Evolutionary conservation across 2,329 filamentous ascomycete species (phyloP), one percentile per base, ranked within the genome.

Genomic region (Zymoseptoria crescenta): DNA sequence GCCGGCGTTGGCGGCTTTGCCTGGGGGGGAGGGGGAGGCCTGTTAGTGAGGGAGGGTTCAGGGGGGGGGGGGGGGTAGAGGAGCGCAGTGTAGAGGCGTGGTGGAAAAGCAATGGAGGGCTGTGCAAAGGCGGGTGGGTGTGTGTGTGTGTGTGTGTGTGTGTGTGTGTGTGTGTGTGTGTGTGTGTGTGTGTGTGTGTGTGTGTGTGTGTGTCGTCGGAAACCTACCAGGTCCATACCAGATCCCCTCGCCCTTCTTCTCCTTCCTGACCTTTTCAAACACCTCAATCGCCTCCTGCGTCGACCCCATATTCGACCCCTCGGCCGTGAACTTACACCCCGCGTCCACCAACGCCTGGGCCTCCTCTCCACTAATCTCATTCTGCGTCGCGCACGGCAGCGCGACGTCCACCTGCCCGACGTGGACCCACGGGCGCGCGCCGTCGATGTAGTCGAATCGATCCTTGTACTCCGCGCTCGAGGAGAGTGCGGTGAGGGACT

Each of bases 241-340:
- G 76, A 96, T 86, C 61, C 89, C 85, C 6, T 77, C 76, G 65
- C 84, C 85, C 80, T 90, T 85, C 74, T 83, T 83, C 74, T 80
- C 75, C 70, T 81, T 85, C 68, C 92, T 84, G 70, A 86, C 80
- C 19, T 81, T 83, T 83, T 97, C 93, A 75, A 97, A 97, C 66
- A 91, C 80, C 71, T 96, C 89, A 71, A 99, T 96, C 67, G 93
- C 93, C 66, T 89, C 91, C 78, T 94, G 91, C 35, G 92, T 96
- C 82, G 91, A 96, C 65, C 94, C 94, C 94, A 99, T 97, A 85
- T 97, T 97, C 78, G 88, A 94, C 59, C 94, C 94, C 80, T 99
- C 94, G 59, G 94, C 94, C 67, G 97, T 87, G 80, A 91, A 95
- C 74, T 87, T 85, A 72, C 83, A 83, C 67, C 93, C 93, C 60